Base-by-base conservation (phyloP, 140 eudicot genomes). In the Ambrosia hybrid region DNA sequence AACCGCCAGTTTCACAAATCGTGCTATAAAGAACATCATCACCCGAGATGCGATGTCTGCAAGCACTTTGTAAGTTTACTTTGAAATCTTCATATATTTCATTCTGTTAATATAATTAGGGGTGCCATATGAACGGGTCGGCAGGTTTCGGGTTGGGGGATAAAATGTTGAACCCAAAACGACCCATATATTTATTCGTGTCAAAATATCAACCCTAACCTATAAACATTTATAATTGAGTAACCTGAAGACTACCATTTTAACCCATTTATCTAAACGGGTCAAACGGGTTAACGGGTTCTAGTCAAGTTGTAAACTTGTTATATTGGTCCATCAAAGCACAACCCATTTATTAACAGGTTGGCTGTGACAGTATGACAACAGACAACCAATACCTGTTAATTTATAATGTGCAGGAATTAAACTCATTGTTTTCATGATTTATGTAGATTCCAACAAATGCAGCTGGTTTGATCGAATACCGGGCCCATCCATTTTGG, bases 31-130 rank as follows among this genome's bases (percentile, higher is more conserved):
- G 96, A 85, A 64, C 87, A 73, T 41, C 89, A 88, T 79, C 96
- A 91, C 72, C 97, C 97, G 37, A 89, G 75, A 79, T 91, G 97
- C 76, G 97, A 91, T 51, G 99, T 95, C 58, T 95, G 99, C 86
- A 81, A 80, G 58, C 79, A 85, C 75, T 95, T 81, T 71, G 99
- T 95, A 78, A 91, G 99, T 84, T 49, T 58, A 41, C 55, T 16
- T 57, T 26, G 52, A 38, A 3, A 26, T 39, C 75, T 49, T 57
- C 14, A 39, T 62, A 21, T 26, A 5, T 65, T 6, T 78, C 56
- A 6, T 16, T 52, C n/a, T 36, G n/a, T 16, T 61, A 26, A 11
- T 64, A 14, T 64, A 6, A 8, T 39, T 15, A 39, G 37, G 21
- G 69, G 13, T 14, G 69, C 14, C 3, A 39, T 7, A 48, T 2